Evolutionary conservation across 2,329 filamentous ascomycete species (phyloP), one percentile per base, ranked within the genome.

Genomic region (Fusarium sp.): DNA sequence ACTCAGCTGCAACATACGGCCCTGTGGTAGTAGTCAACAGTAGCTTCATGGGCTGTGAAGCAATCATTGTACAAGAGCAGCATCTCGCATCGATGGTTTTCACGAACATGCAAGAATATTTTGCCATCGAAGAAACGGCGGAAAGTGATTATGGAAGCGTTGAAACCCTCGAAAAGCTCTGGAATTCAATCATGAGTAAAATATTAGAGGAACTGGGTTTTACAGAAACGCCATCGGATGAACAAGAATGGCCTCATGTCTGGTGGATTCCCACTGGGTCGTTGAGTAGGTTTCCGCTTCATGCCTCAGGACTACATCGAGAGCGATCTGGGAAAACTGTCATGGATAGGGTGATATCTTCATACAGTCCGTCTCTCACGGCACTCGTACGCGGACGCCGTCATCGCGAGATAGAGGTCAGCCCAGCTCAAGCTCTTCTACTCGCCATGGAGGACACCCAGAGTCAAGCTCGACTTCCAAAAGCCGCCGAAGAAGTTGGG

Each of bases 211-310:
- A 8, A 3, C 2, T 56, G 5, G 36, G 21, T 2, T 35, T 35
- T 3, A 6, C 10, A 10, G 6, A 15, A 3, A 5, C 15, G 4
- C 47, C 53, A 1, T 14, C 3, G 0, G 11, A 56, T 35, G 15
- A 15, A 6, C 2, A 17, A 15, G 45, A 42, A 3, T 41, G 47
- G 58, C 35, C 41, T 45, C 49, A 58, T 2, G 4, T 45, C 0
- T 45, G 39, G 54, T 58, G 54, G 49, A 41, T 58, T 20, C n/a
- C 33, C 6, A 41, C 40, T 9, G 51, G 55, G 3, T 33, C 39
- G 3, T 15, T 66, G 21, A 62, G 31, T 21, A 54, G 18, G 11
- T 62, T 57, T 15, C 35, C 56, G 1, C 42, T 66, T 2, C 56
- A 58, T 11, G 50, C 47, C 8, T 45, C 62, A 11, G 55, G 55